These are phyloP conservation scores for Chrysanthemum seticuspe DNA, from an alignment of 129 eudicot genomes.

Conservation along the genomic window DNA sequence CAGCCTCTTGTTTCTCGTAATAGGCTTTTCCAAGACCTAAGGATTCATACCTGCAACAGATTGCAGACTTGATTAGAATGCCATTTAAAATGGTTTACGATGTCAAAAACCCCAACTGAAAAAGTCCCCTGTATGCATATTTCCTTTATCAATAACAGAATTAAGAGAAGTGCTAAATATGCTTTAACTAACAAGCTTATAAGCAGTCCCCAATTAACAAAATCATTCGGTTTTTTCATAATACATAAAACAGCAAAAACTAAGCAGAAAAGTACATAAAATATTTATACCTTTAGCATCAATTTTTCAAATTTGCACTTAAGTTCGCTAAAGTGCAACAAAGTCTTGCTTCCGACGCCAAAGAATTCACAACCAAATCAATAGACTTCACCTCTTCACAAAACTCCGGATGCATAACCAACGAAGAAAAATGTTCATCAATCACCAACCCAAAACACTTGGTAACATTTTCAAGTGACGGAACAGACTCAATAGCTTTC, in stretches of 20 bases:
- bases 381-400: slow-evolving; percentile 59
- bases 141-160: too few species aligned
- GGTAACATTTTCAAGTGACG: slow-evolving; percentile 50
- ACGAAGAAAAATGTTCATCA: slow-evolving; percentile 76
- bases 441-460: slow-evolving; percentile 70
- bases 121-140: background rate
- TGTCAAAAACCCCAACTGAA: background rate
- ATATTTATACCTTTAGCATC: slow-evolving; percentile 36
- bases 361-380: slow-evolving; percentile 46
- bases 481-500: slow-evolving; percentile 59
- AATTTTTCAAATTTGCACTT: slow-evolving; percentile 29
- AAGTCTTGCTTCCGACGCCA: slow-evolving; percentile 62
- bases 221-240: too few species aligned
- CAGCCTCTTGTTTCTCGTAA: slow-evolving; percentile 6
- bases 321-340: slow-evolving; percentile 54
- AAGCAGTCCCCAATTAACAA: too few species aligned
- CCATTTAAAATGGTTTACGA: background rate
- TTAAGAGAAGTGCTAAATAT: too few species aligned
- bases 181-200: too few species aligned
- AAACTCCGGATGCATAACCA: slow-evolving; percentile 75
- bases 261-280: background rate
- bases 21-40: slow-evolving; percentile 6
- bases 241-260: too few species aligned
- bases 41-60: slow-evolving; percentile 16
- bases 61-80: background rate